These are phyloP conservation scores for Curvularia lunata DNA, from an alignment of 2,329 filamentous ascomycete genomes.

Conservation along the genomic window DNA sequence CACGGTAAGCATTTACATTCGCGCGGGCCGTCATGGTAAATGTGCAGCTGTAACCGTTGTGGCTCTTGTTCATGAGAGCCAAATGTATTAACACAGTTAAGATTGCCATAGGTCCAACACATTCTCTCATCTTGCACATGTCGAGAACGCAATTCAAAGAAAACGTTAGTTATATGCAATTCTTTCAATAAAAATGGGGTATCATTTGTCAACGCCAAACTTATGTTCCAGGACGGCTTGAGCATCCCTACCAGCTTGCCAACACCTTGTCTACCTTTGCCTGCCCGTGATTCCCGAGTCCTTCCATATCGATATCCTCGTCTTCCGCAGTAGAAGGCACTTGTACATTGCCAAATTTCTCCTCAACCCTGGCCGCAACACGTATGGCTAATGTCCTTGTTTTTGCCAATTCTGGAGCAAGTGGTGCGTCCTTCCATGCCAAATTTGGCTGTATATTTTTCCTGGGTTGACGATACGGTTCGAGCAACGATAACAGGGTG, in stretches of 20 bases:
- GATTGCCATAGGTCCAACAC: not conserved
- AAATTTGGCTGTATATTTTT: conserved; percentile 68
- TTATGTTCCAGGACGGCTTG: not conserved
- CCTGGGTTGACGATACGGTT: conserved; percentile 59
- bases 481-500: conserved; percentile 58
- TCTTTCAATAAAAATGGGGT: conserved; percentile 7
- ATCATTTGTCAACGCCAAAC: conserved; percentile 20
- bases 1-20: not conserved
- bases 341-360: conserved; percentile 38
- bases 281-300: conserved; percentile 23
- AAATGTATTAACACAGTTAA: not conserved
- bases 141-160: not conserved
- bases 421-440: conserved; percentile 67
- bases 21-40: not conserved
- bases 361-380: conserved; percentile 45
- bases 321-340: conserved; percentile 38
- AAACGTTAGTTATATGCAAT: not conserved
- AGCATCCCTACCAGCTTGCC: conserved; percentile 27
- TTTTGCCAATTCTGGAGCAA: conserved; percentile 70
- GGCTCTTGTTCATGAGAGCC: not conserved
- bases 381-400: conserved; percentile 64
- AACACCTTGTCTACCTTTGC: conserved; percentile 37
- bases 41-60: not conserved
- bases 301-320: conserved; percentile 30
- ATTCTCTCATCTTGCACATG: not conserved